Base-by-base conservation (phyloP, 495 filamentous ascomycete genomes). In the Talaromyces proteolyticus region DNA sequence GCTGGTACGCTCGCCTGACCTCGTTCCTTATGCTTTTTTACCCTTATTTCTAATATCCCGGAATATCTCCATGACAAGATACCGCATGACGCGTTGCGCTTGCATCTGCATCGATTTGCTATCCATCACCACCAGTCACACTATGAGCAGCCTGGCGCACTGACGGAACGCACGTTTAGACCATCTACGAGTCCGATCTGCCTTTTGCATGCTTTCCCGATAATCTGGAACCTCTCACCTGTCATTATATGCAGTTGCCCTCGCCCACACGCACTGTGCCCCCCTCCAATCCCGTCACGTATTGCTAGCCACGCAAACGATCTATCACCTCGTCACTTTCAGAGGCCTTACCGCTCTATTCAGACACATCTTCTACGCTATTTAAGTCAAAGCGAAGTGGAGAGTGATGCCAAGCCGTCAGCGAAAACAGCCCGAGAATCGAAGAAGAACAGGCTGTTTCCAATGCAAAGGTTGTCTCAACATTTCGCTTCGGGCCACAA, bases 391-490 rank as follows among this genome's bases (percentile, higher is more conserved):
- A n/a, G 36, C 11, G 17, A 19, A 47, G 24, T 20, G 26, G 24
- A 20, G 26, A 47, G 45, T 34, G 24, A 47, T 47, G 45, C 45
- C 45, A 34, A 47, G 45, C 18, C 45, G 45, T 21, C 45, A 47
- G 45, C 45, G 45, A 14, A 47, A 47, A 37, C 45, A 55, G 52
- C 50, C 59, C 37, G 60, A 54, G 16, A 57, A 22, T 20, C 55
- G 55, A 38, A 46, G 55, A 34, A 29, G 56, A 38, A 53, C 53
- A 16, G 56, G 56, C 10, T 59, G 56, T 41, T 45, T 50, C 22
- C 46, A 56, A 38, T 59, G 56, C 47, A 59, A 59, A 51, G 50
- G 56, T 55, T 47, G 3, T 10, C 42, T 21, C 8, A 14, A 45
- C 18, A 7, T 17, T 45, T 12, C 11, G 8, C 11, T 34, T n/a